Evolutionary conservation across 495 filamentous ascomycete genomes (phyloP), one percentile per base, ranked within the genome.

Genomic region (Hyphodiscus hymeniophilus): DNA sequence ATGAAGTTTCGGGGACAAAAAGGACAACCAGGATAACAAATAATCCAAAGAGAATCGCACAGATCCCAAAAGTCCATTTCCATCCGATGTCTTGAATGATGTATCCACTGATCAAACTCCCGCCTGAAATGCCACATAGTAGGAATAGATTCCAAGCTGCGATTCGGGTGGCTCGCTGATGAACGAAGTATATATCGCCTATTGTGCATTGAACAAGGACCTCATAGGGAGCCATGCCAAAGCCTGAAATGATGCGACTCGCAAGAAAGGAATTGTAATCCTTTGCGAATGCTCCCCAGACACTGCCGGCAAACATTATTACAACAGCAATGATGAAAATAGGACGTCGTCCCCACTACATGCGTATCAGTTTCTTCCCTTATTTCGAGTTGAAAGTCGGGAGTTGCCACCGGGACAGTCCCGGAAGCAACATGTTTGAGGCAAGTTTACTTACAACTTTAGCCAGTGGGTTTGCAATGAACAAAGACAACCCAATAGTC

Each of bases 101-200:
- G 51, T 74, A 73, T 12, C 74, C 73, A 6, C 67, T 68, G n/a
- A 76, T 66, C 22, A 76, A 56, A 24, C 66, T 63, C 41, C 68
- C 73, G 30, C 74, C 71, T 42, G 64, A 68, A n/a, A 71, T 72
- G 10, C 66, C 69, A 31, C 71, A 70, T 13, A 80, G 57, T 21
- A 84, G 65, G 33, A 79, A 78, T 45, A 85, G 61, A 51, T 83
- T 83, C 68, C 80, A 85, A 17, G 77, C 64, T 0, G 80, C 81
- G 28, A 82, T 78, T 1, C 80, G 71, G 16, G 77, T 80, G 0
- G 77, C 81, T 20, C 81, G 70, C 60, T 85, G 66, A 56, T 85
- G 81, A 24, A 84, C 80, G 54, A 77, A 84, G 63, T 78, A 79
- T 47, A 77, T 56, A 47, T 77, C 74, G 8, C 72, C 74, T 31